Evolutionary conservation across 1,284 basidiomycete species (phyloP).

Genomic region (Coniophora puteana): DNA sequence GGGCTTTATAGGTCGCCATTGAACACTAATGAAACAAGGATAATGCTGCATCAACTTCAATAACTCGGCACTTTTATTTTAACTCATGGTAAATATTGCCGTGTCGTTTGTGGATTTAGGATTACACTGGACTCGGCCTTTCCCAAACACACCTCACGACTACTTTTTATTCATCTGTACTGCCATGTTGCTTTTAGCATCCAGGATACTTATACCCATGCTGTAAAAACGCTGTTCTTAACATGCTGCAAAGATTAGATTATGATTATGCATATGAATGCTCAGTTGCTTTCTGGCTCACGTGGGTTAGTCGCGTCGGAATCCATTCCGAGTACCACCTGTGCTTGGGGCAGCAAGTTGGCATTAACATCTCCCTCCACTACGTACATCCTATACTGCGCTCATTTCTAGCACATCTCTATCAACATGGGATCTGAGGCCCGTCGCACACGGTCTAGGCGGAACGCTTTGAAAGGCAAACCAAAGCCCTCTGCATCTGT

Average conservation of each 20-base stretch:
- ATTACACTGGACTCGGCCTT: too few relatives aligned
- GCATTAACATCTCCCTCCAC: background rate
- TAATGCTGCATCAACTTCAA: slow-evolving; percentile 14
- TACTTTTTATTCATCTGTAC: too few relatives aligned
- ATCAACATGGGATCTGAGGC: slow-evolving; percentile 13
- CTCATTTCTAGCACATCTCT: slow-evolving; percentile 10
- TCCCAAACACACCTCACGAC: too few relatives aligned
- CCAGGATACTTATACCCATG: too few relatives aligned
- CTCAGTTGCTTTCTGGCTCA: too few relatives aligned
- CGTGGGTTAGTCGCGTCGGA: too few relatives aligned
- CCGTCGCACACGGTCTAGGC: slow-evolving; percentile 17
- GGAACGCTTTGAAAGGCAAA: slow-evolving; percentile 15
- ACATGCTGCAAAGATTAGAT: too few relatives aligned
- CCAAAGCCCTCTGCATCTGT: slow-evolving; percentile 9
- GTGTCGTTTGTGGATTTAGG: slow-evolving; percentile 15
- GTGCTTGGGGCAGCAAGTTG: too few relatives aligned
- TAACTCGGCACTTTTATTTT: slow-evolving; percentile 30
- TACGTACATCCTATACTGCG: slow-evolving; percentile 22
- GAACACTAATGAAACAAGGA: slow-evolving; percentile 4
- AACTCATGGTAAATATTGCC: slow-evolving; percentile 4
- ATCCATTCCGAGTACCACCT: too few relatives aligned
- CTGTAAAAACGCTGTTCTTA: too few relatives aligned
- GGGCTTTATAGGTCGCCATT: slow-evolving; percentile 30
- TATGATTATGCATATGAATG: too few relatives aligned
- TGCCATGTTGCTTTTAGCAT: too few relatives aligned